These are phyloP conservation scores for Tulasnella sp. DNA, from an alignment of 768 basidiomycete genomes.

Conservation along the genomic window DNA sequence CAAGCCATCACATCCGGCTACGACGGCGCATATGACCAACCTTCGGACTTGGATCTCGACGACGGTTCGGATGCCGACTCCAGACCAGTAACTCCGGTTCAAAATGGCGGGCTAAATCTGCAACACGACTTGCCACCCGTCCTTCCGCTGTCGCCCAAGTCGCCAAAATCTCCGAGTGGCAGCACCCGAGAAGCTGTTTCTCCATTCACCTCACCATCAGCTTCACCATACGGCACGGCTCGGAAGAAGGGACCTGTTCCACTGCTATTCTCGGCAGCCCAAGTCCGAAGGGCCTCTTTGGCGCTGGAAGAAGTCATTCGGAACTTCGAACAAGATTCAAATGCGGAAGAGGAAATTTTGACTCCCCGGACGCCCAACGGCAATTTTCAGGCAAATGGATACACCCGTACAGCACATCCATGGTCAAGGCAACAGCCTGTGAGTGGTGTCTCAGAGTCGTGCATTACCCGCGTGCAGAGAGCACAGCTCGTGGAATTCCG, in stretches of 20 bases:
- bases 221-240: slow-evolving; percentile 4
- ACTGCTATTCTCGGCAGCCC: slow-evolving; percentile 51
- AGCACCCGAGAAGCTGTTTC: not conserved
- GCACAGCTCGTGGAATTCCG: not conserved
- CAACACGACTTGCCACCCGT: not conserved
- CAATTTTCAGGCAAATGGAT: not conserved
- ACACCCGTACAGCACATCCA: slow-evolving; percentile 9
- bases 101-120: not conserved
- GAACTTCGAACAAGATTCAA: slow-evolving; percentile 52
- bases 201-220: not conserved
- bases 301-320: slow-evolving; percentile 70
- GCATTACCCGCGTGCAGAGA: not conserved
- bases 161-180: slow-evolving; percentile 10
- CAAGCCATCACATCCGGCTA: slow-evolving; percentile 9
- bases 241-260: not conserved
- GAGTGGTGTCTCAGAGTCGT: slow-evolving; percentile 1
- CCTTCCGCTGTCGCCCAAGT: not conserved
- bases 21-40: not conserved
- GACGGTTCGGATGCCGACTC: slow-evolving; percentile 13
- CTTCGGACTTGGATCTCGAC: slow-evolving; percentile 6
- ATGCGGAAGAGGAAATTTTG: slow-evolving; percentile 52
- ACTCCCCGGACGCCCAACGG: slow-evolving; percentile 27
- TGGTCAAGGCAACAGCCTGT: slow-evolving; percentile 17
- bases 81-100: slow-evolving; percentile 14
- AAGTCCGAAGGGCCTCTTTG: slow-evolving; percentile 61